These are phyloP conservation scores for Hibiscus tridactylites DNA, from an alignment of 345 rosid species.

Conservation along the genomic window DNA sequence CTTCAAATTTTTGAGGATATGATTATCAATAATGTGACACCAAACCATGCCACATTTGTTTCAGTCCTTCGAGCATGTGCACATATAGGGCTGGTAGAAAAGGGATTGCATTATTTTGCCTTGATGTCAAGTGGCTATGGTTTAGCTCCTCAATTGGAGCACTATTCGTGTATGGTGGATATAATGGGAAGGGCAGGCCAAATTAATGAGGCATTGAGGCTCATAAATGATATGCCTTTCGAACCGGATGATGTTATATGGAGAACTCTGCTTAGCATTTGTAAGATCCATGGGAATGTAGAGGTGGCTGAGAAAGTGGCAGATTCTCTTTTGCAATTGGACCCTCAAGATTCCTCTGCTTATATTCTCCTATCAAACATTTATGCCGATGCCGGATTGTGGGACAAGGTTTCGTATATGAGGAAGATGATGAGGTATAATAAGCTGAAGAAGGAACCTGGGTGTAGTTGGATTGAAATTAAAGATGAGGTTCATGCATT, in stretches of 20 bases:
- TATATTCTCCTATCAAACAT: conserved; percentile 74
- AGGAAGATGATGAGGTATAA: conserved; percentile 58
- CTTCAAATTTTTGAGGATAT: conserved; percentile 50
- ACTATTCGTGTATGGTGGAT: conserved; percentile 89
- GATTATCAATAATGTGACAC: conserved; percentile 45
- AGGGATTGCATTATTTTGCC: conserved; percentile 57
- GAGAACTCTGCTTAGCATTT: conserved; percentile 76
- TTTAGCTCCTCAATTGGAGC: conserved; percentile 73
- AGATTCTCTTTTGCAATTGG: conserved; percentile 43
- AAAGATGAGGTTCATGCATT: conserved; percentile 73
- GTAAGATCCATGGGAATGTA: conserved; percentile 62
- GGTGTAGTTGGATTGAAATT: conserved; percentile 91
- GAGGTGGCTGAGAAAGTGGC: conserved; percentile 74
- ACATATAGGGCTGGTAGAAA: conserved; percentile 62
- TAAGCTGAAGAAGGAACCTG: conserved; percentile 82
- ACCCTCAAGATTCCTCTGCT: conserved; percentile 75
- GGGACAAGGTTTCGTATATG: conserved; percentile 62
- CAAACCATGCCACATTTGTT: conserved; percentile 77
- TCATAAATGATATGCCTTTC: conserved; percentile 63
- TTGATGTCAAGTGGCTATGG: conserved; percentile 48
- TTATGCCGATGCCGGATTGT: conserved; percentile 79
- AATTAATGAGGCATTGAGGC: conserved; percentile 43
- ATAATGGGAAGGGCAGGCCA: conserved; percentile 77
- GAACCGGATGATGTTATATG: conserved; percentile 78
- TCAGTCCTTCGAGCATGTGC: conserved; percentile 93